phyloP scores from a whole-genome alignment of 2,329 filamentous ascomycete species.

The Fusarium tupiense region DNA sequence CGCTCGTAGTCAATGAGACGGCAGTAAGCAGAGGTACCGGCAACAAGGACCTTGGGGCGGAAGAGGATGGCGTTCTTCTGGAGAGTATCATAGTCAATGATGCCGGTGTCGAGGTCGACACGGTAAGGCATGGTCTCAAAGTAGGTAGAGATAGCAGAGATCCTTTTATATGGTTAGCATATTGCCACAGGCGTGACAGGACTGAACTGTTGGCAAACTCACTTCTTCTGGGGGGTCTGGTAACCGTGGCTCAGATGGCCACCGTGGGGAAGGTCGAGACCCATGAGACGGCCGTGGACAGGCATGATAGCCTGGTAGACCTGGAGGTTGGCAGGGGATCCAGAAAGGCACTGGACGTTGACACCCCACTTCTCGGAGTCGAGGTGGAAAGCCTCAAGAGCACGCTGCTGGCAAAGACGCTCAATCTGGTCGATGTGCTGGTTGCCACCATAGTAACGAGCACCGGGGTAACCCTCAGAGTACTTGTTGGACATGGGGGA shows the following conservation, averaged over 20 bases:
- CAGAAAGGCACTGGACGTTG: constrained; percentile 94
- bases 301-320: constrained; percentile 98
- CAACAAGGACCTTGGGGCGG: constrained; percentile 95
- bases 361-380: constrained; percentile 94
- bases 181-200: neutral
- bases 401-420: constrained; percentile 92
- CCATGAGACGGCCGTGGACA: constrained; percentile 96
- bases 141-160: constrained; percentile 97
- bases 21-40: constrained; percentile 98
- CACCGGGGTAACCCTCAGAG: constrained; percentile 97
- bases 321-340: constrained; percentile 95
- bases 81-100: constrained; percentile 96
- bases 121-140: constrained; percentile 99
- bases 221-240: constrained; percentile 94
- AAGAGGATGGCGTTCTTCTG: constrained; percentile 91
- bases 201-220: constrained; percentile 46
- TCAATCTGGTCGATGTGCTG: constrained; percentile 98
- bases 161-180: constrained; percentile 58
- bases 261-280: constrained; percentile 92
- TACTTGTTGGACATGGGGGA: constrained; percentile 99
- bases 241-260: constrained; percentile 97
- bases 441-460: constrained; percentile 99
- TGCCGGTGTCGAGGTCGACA: constrained; percentile 86
- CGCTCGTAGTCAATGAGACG: constrained; percentile 95
- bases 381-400: constrained; percentile 89